Percentiles rank a stretch among this genome's conserved stretches.
phyloP scores from a whole-genome alignment of 345 rosid genomes.

The Camelina neglecta region DNA sequence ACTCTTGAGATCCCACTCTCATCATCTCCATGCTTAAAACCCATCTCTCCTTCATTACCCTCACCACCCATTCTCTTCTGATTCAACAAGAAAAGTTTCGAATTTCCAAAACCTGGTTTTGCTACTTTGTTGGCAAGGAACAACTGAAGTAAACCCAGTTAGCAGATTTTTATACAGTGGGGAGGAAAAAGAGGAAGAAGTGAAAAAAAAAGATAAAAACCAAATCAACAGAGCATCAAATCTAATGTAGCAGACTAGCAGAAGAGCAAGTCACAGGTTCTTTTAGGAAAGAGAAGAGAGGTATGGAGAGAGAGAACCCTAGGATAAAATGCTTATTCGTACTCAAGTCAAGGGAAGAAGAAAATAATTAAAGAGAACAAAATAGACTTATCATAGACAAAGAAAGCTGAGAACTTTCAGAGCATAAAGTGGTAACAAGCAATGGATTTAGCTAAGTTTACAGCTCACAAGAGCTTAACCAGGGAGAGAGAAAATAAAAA shows the following conservation, averaged over 20 bases:
- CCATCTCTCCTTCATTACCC: conserved; percentile 55
- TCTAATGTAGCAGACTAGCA: conserved; percentile 56
- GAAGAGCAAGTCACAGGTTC: conserved; percentile 53
- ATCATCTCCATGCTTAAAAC: conserved; percentile 57
- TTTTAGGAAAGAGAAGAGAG: conserved; percentile 45
- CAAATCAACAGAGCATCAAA: conserved; percentile 69
- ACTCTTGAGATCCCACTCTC: conserved; percentile 48
- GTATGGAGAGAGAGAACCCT: conserved; percentile 40
- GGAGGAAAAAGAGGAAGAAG: conserved; percentile 51
- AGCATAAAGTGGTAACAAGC: conserved; percentile 80
- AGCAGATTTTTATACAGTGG: conserved; percentile 70
- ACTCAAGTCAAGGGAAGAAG: conserved; percentile 50
- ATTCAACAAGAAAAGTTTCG: conserved; percentile 47
- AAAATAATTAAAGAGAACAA: conserved; percentile 46
- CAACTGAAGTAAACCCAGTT: conserved; percentile 46
- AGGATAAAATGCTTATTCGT: conserved; percentile 49
- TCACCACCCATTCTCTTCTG: conserved; percentile 62
- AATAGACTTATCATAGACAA: conserved; percentile 53
- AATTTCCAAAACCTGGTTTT: conserved; percentile 47
- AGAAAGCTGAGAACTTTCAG: conserved; percentile 84
- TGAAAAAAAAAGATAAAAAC: conserved; percentile 51
- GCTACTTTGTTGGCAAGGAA: conserved; percentile 70
- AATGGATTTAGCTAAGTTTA: conserved; percentile 61
- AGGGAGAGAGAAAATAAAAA: not conserved
- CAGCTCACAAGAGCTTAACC: conserved; percentile 57